Evolutionary conservation across 1,139 yeast species (phyloP).

Genomic region (Magnusiomyces paraingens): DNA sequence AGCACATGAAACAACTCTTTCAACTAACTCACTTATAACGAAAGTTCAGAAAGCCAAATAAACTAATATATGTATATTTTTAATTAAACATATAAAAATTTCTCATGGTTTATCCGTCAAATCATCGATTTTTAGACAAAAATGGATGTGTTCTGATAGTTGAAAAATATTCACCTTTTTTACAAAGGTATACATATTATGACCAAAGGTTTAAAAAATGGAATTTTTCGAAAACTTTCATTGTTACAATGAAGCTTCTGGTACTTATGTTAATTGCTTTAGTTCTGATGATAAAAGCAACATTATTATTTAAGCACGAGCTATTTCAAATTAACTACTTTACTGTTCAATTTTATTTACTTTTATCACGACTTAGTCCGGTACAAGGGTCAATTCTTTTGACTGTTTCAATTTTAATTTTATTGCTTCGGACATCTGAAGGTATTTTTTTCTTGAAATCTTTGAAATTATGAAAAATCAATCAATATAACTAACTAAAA

Average conservation of each 20-base stretch:
- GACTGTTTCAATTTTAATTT: too few species aligned
- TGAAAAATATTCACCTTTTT: conserved; percentile 6
- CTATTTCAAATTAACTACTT: neutral
- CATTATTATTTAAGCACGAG: neutral
- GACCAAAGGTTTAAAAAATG: neutral
- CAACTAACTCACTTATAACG: too few species aligned
- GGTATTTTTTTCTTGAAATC: too few species aligned
- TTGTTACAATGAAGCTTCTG: neutral
- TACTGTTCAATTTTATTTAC: too few species aligned
- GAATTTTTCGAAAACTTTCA: neutral
- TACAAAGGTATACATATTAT: conserved; percentile 6
- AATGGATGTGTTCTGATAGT: neutral
- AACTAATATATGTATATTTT: neutral
- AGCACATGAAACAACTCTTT: too few species aligned
- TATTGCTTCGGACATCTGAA: too few species aligned
- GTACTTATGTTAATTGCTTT: neutral
- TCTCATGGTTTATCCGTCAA: neutral
- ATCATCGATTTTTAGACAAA: conserved; percentile 2
- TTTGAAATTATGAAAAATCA: too few species aligned
- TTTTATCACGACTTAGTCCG: too few species aligned
- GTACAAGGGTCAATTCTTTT: too few species aligned
- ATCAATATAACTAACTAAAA: neutral
- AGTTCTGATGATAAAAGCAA: neutral
- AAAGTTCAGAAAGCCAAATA: too few species aligned
- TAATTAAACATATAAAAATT: neutral